Percentiles rank a stretch among this genome's conserved stretches.
phyloP scores from a whole-genome alignment of 768 basidiomycete genomes.

The Sporobolomyces phaffii region DNA sequence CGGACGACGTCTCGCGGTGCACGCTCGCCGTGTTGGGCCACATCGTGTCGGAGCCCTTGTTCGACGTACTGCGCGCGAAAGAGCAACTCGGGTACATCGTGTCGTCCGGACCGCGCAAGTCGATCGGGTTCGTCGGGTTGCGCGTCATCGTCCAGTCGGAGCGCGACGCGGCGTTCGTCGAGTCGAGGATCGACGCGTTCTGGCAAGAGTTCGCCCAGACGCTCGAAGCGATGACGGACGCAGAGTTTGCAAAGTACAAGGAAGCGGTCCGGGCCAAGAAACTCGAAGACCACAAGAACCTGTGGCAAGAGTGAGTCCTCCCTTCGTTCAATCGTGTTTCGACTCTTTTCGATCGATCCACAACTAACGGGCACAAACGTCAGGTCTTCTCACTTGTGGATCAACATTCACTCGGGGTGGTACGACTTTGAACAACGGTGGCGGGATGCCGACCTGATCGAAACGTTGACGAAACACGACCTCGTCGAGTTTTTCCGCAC shows the following conservation, averaged over 20 bases:
- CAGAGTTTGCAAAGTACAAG: constrained; percentile 73
- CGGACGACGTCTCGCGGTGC: constrained; percentile 62
- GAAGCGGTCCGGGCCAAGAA: constrained; percentile 69
- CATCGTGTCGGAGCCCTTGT: constrained; percentile 83
- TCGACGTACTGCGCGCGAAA: constrained; percentile 81
- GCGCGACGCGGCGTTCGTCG: constrained; percentile 68
- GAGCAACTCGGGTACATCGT: constrained; percentile 92
- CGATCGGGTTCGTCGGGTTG: constrained; percentile 67
- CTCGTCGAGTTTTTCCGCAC: constrained; percentile 64
- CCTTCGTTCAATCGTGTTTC: background rate
- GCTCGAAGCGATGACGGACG: constrained; percentile 63
- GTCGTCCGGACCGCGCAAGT: constrained; percentile 49
- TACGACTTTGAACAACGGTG: constrained; percentile 79
- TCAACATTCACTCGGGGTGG: constrained; percentile 68
- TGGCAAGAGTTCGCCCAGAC: constrained; percentile 64
- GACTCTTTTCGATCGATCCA: too few relatives aligned
- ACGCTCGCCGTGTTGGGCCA: constrained; percentile 67
- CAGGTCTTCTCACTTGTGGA: constrained; percentile 57
- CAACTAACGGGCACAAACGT: background rate
- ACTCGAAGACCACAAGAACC: constrained; percentile 80
- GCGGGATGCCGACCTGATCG: constrained; percentile 66
- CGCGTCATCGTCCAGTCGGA: constrained; percentile 86
- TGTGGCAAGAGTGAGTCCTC: constrained; percentile 61
- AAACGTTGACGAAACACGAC: constrained; percentile 65
- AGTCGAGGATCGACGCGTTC: constrained; percentile 82